Base-by-base conservation (phyloP, 225 moss, liverwort and hornwort genomes). In the Climacium dendroides region DNA sequence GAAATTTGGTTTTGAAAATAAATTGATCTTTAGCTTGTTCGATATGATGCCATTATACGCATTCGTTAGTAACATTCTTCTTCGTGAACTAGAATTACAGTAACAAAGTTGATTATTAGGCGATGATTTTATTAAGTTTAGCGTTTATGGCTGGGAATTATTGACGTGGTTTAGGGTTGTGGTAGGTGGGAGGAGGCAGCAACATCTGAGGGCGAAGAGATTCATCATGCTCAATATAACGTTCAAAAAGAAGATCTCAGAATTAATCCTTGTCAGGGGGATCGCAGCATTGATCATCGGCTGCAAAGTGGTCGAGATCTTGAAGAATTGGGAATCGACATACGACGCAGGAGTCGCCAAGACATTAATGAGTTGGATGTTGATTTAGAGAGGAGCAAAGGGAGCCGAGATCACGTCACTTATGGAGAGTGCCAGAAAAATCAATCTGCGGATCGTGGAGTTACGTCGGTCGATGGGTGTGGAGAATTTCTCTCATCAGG, bases 381-480 rank as follows among this genome's bases (percentile, higher is more conserved):
- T 71, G 78, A 83, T 65, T n/a, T 80, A 52, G 90, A 79, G 22
- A 77, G 86, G 39, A 52, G 32, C 25, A 88, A 85, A 89, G 77
- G 58, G 73, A 53, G 11, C 32, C 79, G 35, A 84, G 89, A 89
- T 66, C 77, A 86, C 10, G 17, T 87, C 35, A 87, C 45, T n/a
- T 90, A 94, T 67, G 77, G 87, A 78, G 91, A 94, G 65, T 92
- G 92, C 87, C 94, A 91, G 34, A 94, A 86, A 52, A 94, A 92
- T 67, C 89, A 91, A 69, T 92, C 55, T 30, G 67, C 65, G 1
- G 50, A 85, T 88, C 53, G 88, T 25, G 89, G 92, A 86, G 83
- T 86, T 52, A 87, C 70, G 41, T 92, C 88, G 7, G 32, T 91
- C 57, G 89, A 92, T 86, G 90, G 86, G 10, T 92, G 92, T 86